These are phyloP conservation scores for Collybia nuda DNA, from an alignment of 768 basidiomycete genomes.

Conservation along the genomic window DNA sequence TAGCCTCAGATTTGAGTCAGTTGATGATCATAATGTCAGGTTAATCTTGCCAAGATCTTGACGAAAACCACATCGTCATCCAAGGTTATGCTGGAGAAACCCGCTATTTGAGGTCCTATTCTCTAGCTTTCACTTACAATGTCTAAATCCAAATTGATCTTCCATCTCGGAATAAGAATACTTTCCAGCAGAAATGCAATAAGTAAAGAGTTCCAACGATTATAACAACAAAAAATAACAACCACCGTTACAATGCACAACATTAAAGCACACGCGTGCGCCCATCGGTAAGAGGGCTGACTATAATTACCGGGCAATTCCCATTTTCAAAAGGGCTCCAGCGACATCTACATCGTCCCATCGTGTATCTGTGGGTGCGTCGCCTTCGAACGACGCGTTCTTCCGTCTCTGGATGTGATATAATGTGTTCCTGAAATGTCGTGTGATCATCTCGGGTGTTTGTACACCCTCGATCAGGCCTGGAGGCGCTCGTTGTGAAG, in stretches of 20 bases:
- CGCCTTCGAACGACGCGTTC: slow-evolving; percentile 41
- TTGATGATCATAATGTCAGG: no score
- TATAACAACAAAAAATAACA: slow-evolving; percentile 3
- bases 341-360: slow-evolving; percentile 91
- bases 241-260: slow-evolving; percentile 11
- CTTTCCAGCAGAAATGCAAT: neutral
- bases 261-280: slow-evolving; percentile 1
- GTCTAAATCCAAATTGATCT: no score
- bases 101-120: no score
- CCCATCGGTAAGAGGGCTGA: neutral
- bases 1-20: no score
- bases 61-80: no score
- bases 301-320: slow-evolving; percentile 52
- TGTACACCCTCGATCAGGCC: slow-evolving; percentile 92
- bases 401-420: slow-evolving; percentile 81
- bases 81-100: no score
- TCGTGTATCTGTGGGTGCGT: slow-evolving; percentile 42
- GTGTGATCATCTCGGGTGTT: slow-evolving; percentile 88
- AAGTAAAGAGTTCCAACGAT: neutral
- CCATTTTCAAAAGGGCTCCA: slow-evolving; percentile 89
- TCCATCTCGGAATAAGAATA: no score
- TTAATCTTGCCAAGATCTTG: no score
- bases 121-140: no score
- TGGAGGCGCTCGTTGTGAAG: slow-evolving; percentile 82
- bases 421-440: slow-evolving; percentile 93